These are phyloP conservation scores for Citrullus colocynthis DNA, from an alignment of 306 rosid species.

Conservation along the genomic window DNA sequence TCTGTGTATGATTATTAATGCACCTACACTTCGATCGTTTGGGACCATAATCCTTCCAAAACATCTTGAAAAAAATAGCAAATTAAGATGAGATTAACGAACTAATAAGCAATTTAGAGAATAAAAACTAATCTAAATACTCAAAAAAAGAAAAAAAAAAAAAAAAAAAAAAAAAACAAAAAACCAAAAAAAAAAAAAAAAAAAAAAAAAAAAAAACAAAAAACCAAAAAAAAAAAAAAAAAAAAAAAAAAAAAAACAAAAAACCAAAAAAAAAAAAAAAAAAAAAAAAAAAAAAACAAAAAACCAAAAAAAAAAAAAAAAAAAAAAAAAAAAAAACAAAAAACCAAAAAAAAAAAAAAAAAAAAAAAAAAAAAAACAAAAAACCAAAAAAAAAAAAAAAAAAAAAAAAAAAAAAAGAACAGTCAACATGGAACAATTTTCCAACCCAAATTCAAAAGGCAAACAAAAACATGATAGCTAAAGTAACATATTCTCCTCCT, in stretches of 20 bases:
- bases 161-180: too few species aligned
- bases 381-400: too few species aligned
- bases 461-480: neutral
- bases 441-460: neutral
- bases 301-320: too few species aligned
- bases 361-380: too few species aligned
- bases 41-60: neutral
- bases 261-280: too few species aligned
- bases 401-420: neutral
- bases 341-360: too few species aligned
- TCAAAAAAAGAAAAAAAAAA: neutral
- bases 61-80: neutral
- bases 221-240: too few species aligned
- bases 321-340: too few species aligned
- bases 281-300: too few species aligned
- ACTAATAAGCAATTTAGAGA: neutral
- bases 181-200: too few species aligned
- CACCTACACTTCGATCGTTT: neutral
- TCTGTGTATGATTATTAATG: neutral
- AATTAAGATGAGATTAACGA: neutral
- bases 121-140: neutral
- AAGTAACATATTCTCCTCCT: neutral
- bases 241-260: too few species aligned
- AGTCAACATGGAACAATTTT: neutral
- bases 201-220: too few species aligned